These are phyloP conservation scores for Ogataea nakhonphanomensis DNA, from an alignment of 805 yeast genomes.

Conservation along the genomic window DNA sequence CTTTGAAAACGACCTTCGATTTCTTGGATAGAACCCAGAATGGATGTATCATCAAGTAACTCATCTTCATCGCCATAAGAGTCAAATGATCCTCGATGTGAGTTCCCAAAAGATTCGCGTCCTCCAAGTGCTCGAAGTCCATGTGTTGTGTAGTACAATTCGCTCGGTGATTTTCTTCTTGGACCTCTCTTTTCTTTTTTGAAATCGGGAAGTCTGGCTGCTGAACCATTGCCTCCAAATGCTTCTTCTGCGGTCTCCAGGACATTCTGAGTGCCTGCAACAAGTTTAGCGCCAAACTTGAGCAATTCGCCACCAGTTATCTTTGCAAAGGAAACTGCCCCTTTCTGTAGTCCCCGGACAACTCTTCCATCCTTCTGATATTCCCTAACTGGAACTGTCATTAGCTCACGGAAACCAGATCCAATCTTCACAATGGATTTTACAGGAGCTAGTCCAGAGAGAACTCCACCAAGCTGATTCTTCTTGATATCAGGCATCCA, in stretches of 20 bases:
- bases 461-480: slow-evolving; percentile 76
- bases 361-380: slow-evolving; percentile 70
- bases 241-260: slow-evolving; percentile 77
- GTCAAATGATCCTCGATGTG: slow-evolving; percentile 24
- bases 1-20: slow-evolving; percentile 6
- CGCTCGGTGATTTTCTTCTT: slow-evolving; percentile 13
- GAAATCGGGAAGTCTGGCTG: slow-evolving; percentile 31
- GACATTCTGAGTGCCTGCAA: slow-evolving; percentile 82
- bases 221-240: slow-evolving; percentile 69
- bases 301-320: slow-evolving; percentile 78
- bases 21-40: slow-evolving; percentile 15
- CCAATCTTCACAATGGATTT: slow-evolving; percentile 75
- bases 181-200: slow-evolving; percentile 2
- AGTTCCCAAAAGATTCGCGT: slow-evolving; percentile 5
- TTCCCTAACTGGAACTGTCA: slow-evolving; percentile 71
- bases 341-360: slow-evolving; percentile 68
- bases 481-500: slow-evolving; percentile 88
- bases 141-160: slow-evolving; percentile 9
- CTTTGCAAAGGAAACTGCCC: slow-evolving; percentile 68
- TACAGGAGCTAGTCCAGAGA: slow-evolving; percentile 83
- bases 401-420: slow-evolving; percentile 68
- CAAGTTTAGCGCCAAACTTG: slow-evolving; percentile 77
- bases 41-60: slow-evolving; percentile 27
- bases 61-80: slow-evolving; percentile 29
- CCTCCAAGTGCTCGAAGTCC: slow-evolving; percentile 12